A percentile compares a stretch with the other conserved stretches of the same genome.
phyloP scores from a whole-genome alignment of 805 yeast species.

The Zygoascus tannicola region DNA sequence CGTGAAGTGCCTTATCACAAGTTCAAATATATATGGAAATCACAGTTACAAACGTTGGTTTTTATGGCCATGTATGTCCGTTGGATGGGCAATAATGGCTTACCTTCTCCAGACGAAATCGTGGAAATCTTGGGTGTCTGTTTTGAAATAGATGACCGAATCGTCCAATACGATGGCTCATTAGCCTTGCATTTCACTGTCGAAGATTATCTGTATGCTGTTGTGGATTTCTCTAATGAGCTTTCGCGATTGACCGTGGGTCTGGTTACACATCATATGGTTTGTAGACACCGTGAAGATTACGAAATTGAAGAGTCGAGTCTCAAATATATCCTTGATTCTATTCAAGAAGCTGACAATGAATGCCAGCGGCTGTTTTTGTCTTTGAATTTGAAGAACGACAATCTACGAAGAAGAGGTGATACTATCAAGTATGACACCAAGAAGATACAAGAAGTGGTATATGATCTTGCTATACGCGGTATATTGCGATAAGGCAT shows the following conservation, averaged over 20 bases:
- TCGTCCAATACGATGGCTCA: not conserved
- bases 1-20: slow-evolving; percentile 9
- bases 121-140: slow-evolving; percentile 1
- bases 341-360: slow-evolving; percentile 17
- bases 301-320: not conserved
- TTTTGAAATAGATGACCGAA: slow-evolving; percentile 1
- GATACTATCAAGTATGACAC: slow-evolving; percentile 27
- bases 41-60: slow-evolving; percentile 3
- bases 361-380: slow-evolving; percentile 22
- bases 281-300: slow-evolving; percentile 9
- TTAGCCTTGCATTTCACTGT: slow-evolving; percentile 3
- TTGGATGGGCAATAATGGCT: not conserved
- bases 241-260: slow-evolving; percentile 23
- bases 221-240: slow-evolving; percentile 20
- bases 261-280: slow-evolving; percentile 18
- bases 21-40: slow-evolving; percentile 6
- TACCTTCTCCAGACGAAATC: slow-evolving; percentile 4
- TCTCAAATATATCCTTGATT: not conserved
- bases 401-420: slow-evolving; percentile 22
- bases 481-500: slow-evolving; percentile 3
- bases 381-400: slow-evolving; percentile 25
- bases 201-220: slow-evolving; percentile 26
- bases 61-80: slow-evolving; percentile 1
- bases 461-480: slow-evolving; percentile 24
- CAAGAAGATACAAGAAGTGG: slow-evolving; percentile 26